Percentiles rank a stretch among this genome's conserved stretches.
Evolutionary conservation across 169 alveolate species (phyloP).

Genomic region (Eimeria sp.): DNA sequence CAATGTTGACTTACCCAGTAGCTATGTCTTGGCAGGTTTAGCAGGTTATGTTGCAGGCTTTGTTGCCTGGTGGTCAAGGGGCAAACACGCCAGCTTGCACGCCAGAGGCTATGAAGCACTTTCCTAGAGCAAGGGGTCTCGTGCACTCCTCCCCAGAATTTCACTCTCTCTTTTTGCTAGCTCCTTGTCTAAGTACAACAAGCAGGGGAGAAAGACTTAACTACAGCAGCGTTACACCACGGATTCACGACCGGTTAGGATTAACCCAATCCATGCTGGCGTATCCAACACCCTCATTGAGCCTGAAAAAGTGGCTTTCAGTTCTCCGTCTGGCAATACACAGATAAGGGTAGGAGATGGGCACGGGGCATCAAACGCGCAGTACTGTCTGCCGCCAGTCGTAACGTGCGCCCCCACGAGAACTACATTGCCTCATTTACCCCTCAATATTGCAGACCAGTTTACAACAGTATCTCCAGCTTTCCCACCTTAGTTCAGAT

Average conservation of each 20-base stretch:
- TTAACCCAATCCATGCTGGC: not conserved
- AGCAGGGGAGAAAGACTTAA: not conserved
- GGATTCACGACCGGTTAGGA: not conserved
- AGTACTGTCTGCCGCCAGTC: not conserved
- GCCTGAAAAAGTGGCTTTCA: not conserved
- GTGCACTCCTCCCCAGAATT: not conserved
- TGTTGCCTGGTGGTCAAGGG: not conserved
- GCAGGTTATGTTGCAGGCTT: not conserved
- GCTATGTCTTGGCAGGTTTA: not conserved
- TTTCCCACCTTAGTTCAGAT: not conserved
- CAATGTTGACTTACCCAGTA: slow-evolving; percentile 11
- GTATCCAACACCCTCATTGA: not conserved
- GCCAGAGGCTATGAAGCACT: not conserved
- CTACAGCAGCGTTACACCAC: not conserved
- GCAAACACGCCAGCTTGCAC: not conserved
- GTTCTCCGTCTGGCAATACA: not conserved
- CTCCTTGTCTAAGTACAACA: not conserved
- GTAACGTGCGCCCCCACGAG: not conserved
- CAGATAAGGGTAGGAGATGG: not conserved
- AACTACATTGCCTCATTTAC: not conserved
- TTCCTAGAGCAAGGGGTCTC: not conserved
- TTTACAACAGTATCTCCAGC: not conserved
- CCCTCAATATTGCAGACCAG: not conserved
- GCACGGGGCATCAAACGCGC: not conserved
- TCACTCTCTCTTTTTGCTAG: not conserved